Conservation (phyloP, 164 flowering plant species). For the Magnolia officinalis region DNA sequence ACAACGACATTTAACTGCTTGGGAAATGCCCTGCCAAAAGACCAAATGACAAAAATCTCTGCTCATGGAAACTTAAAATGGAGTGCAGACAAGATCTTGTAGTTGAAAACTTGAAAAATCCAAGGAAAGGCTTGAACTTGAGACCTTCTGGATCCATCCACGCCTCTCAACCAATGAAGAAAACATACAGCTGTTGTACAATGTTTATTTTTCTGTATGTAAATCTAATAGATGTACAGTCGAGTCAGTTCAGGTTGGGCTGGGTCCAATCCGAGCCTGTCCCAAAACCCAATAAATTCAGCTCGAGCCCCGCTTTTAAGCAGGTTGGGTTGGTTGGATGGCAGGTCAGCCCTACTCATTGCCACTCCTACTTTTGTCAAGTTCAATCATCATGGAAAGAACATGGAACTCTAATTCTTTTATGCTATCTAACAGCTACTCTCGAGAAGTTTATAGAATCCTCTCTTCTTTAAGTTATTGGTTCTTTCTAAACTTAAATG, state of each 20-base stretch:
- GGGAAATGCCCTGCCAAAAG: slow-evolving; percentile 48
- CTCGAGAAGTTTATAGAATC: no score
- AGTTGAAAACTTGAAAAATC: no score
- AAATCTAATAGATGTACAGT: not conserved
- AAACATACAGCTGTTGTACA: no score
- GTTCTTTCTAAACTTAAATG: no score
- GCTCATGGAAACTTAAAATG: not conserved
- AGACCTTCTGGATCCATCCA: not conserved
- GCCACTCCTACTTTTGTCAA: not conserved
- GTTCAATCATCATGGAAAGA: not conserved
- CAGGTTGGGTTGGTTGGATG: not conserved
- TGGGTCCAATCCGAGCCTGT: not conserved
- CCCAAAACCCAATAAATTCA: not conserved
- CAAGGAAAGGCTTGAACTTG: not conserved
- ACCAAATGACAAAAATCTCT: not conserved
- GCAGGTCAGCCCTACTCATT: not conserved
- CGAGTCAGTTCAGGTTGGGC: not conserved
- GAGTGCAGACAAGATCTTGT: no score
- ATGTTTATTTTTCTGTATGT: no score
- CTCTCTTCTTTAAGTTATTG: no score
- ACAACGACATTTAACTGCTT: slow-evolving; percentile 52
- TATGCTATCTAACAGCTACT: no score
- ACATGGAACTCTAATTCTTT: no score
- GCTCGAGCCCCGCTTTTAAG: not conserved
- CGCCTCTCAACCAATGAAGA: not conserved